Evolutionary conservation across 1,284 basidiomycete genomes (phyloP).

Genomic region (Ganoderma meredithae): DNA sequence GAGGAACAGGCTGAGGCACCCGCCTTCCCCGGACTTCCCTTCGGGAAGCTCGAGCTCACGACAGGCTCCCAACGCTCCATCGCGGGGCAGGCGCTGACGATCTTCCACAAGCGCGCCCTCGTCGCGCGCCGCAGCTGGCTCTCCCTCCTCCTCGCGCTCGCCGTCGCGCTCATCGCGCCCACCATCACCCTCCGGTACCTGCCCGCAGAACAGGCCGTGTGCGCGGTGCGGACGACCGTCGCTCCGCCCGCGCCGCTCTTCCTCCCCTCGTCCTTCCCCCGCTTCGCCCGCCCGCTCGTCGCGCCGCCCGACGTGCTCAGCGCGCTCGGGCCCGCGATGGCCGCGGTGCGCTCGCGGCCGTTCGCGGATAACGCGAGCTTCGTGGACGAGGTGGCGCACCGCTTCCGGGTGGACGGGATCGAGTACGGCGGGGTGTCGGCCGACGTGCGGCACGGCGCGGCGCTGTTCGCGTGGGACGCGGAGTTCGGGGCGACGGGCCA

Average conservation of each 20-base stretch:
- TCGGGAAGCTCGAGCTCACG: background rate
- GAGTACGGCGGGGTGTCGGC: constrained; percentile 70
- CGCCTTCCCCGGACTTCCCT: background rate
- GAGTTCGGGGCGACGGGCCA: constrained; percentile 59
- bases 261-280: background rate
- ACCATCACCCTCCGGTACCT: constrained; percentile 54
- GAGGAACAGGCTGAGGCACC: background rate
- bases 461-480: constrained; percentile 72
- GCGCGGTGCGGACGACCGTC: background rate
- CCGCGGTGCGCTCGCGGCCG: background rate
- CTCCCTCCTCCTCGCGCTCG: constrained; percentile 63
- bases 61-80: background rate
- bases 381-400: constrained; percentile 38
- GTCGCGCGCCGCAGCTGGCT: constrained; percentile 75
- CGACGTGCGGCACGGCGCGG: constrained; percentile 50
- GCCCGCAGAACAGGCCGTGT: constrained; percentile 20
- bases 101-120: constrained; percentile 76
- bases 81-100: constrained; percentile 34
- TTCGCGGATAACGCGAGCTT: constrained; percentile 57
- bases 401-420: constrained; percentile 41
- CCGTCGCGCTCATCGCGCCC: constrained; percentile 70
- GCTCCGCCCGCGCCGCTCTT: background rate
- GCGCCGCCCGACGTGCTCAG: background rate
- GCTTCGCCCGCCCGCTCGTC: background rate
- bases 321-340: background rate